These are phyloP conservation scores for Ustilago loliicola DNA, from an alignment of 1,284 basidiomycete species.

Conservation along the genomic window DNA sequence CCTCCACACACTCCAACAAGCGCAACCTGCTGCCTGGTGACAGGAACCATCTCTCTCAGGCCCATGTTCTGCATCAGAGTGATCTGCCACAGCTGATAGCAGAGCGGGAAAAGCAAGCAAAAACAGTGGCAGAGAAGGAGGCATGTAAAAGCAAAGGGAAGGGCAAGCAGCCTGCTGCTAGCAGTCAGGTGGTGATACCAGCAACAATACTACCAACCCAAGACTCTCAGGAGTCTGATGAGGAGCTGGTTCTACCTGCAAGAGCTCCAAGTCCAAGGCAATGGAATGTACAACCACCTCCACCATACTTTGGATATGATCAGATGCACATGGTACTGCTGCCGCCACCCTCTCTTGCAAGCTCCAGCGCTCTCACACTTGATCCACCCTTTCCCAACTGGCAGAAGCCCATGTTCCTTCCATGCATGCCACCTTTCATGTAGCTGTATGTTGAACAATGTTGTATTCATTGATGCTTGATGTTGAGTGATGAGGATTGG, in stretches of 20 bases:
- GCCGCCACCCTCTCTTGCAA: background rate
- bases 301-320: too few relatives aligned
- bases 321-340: background rate
- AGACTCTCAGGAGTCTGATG: background rate
- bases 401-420: background rate
- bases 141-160: background rate
- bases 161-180: background rate
- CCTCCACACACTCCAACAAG: background rate
- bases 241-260: background rate
- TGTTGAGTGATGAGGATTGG: too few relatives aligned
- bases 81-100: background rate
- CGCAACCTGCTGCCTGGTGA: background rate
- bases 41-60: slow-evolving; percentile 2
- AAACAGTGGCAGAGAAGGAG: background rate
- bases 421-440: background rate
- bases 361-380: background rate
- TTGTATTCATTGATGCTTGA: too few relatives aligned
- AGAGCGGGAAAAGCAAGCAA: too few relatives aligned
- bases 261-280: background rate
- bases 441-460: background rate
- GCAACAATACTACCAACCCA: background rate
- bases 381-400: background rate
- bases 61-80: background rate
- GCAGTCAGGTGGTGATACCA: background rate
- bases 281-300: background rate